Base-by-base conservation (phyloP, 805 yeast species). In the Isabelozyma pseudorhagii region DNA sequence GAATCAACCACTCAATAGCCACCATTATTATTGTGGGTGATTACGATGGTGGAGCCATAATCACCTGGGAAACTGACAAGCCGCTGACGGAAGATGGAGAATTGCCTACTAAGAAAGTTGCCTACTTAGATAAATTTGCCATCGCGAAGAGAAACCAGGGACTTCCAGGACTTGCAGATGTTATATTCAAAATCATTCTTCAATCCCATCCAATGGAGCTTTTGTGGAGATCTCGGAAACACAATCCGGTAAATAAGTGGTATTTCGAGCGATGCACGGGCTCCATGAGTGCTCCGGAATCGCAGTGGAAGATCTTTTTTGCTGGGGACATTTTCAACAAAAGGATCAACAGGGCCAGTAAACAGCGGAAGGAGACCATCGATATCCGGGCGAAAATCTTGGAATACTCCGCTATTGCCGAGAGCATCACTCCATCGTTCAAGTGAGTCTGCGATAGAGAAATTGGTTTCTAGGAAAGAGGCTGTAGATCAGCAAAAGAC, bases 211-310 rank as follows among this genome's bases (percentile, higher is more conserved):
- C 89, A 0, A 68, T 77, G 13, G 94, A 90, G 62, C 65, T 91
- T 10, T 70, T 94, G 1, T 94, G 99, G 99, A 80, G 99, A 59
- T 93, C 98, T 1, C 74, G 96, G 43, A 79, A 79, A 50, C 80
- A 71, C 48, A 94, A 94, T 65, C 97, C 97, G 0, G 97, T 94
- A 7, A 94, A 94, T 71, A 91, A 91, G 62, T 94, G 99, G 99
- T 93, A 93, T 63, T 94, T 93, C 67, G 97, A 94, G 61, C 75
- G 99, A 54, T 85, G 96, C 40, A 71, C 77, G 14, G 96, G 96
- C 0, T 84, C 85, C 27, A 61, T 83, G 40, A 66, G 69, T 31
- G 50, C 55, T 8, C 61, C 65, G 0, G 67, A 60, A 4, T 68
- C 76, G 5, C 66, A 62, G 29, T 74, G 78, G 78, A 72, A 70